Base-by-base conservation (phyloP, 1,284 basidiomycete genomes). In the Sanguinoderma infundibulare region DNA sequence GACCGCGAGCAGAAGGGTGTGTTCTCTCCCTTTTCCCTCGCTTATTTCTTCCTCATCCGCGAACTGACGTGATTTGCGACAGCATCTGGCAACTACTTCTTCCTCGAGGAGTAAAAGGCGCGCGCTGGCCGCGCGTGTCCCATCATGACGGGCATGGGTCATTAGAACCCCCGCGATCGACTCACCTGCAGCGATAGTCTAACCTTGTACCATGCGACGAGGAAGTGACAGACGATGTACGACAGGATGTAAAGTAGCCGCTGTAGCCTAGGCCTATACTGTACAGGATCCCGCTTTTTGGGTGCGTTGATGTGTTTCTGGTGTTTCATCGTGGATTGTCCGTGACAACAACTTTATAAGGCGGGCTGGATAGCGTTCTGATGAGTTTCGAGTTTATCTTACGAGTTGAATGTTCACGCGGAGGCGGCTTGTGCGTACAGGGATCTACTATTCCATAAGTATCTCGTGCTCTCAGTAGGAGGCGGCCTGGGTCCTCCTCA, bases 1-100 rank as follows among this genome's bases (percentile, higher is more conserved):
- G 96, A 98, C 75, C 87, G 91, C 67, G 95, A 98, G 77, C 96
- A 98, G 80, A 98, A 98, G 81, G 71, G 93, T 93, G 71, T 44
- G 85, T 77, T 3, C 30, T 32, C 51, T 35, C 54, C 49, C 24
- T 44, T 53, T 17, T 50, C 26, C 62, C 38, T n/a, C 46, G 38
- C 58, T 17, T n/a, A n/a, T n/a, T 26, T 53, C 28, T 39, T 26
- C 50, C 17, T 47, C 39, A 57, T 50, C 49, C 67, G 38, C 60
- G 49, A 15, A 35, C 50, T 63, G 26, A 51, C 39, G 56, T 51
- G 12, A 1, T n/a, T 56, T 34, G 63, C 64, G 65, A 9, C 69
- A 94, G 92, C 79, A 58, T 78, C 89, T 59, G 92, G 92, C 36
- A 93, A 92, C 75, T 94, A 94, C 78, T 94, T 94, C 85, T 94